Evolutionary conservation across 129 eudicot species (phyloP).

Genomic region (Helichrysum umbraculigerum): DNA sequence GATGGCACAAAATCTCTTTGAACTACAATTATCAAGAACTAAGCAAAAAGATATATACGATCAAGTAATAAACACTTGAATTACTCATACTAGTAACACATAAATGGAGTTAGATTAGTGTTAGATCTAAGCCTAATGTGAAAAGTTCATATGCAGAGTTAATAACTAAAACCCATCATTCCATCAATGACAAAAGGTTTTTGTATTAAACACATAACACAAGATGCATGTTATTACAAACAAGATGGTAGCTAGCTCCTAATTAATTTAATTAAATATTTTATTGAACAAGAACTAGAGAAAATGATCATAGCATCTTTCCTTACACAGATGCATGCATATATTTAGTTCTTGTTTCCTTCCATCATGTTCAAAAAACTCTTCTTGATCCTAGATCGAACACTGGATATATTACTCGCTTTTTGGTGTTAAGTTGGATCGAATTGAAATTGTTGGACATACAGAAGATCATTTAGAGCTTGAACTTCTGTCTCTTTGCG

Average conservation of each 20-base stretch:
- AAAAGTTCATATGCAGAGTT: neutral
- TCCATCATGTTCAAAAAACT: slow-evolving; percentile 2
- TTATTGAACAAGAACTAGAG: slow-evolving; percentile 19
- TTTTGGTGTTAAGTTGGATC: neutral
- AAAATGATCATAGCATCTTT: slow-evolving; percentile 23
- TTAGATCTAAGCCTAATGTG: neutral
- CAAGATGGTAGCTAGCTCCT: slow-evolving; percentile 21
- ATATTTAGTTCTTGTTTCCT: slow-evolving; percentile 8
- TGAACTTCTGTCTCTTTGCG: slow-evolving; percentile 65
- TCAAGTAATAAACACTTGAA: no score
- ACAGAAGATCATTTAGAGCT: slow-evolving; percentile 42
- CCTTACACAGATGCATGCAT: slow-evolving; percentile 11
- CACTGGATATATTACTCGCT: neutral
- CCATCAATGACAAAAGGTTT: neutral
- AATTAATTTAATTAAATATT: neutral
- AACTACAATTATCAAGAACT: no score
- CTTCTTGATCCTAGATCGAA: slow-evolving; percentile 3
- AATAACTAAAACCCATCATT: neutral
- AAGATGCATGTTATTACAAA: slow-evolving; percentile 37
- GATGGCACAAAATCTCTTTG: no score
- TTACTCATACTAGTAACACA: no score
- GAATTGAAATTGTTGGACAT: neutral
- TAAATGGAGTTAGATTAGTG: no score
- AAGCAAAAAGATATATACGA: no score
- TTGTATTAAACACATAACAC: slow-evolving; percentile 21